These are phyloP conservation scores for Syncephalastrum racemosum DNA, from an alignment of 371 early-diverging fungal genomes.

Conservation along the genomic window DNA sequence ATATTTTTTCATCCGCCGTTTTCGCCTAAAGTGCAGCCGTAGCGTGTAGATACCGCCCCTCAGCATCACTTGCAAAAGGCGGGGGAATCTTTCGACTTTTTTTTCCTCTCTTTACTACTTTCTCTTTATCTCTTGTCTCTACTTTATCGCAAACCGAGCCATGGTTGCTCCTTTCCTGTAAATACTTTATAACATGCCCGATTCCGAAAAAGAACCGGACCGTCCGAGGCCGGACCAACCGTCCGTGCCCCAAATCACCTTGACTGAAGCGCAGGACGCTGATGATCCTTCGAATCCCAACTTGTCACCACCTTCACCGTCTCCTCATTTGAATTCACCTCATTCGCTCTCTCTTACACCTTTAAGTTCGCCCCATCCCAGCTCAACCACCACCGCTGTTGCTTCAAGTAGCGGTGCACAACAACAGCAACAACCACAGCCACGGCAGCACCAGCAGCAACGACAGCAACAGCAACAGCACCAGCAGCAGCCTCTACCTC, in stretches of 20 bases:
- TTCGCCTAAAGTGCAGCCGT: too few species aligned
- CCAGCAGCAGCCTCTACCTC: slow-evolving; percentile 28
- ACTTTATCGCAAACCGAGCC: not conserved
- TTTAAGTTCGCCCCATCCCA: slow-evolving; percentile 2
- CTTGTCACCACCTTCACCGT: slow-evolving; percentile 2
- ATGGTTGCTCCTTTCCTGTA: slow-evolving; percentile 3
- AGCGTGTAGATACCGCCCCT: too few species aligned
- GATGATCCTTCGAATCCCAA: slow-evolving; percentile 8
- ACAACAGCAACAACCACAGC: too few species aligned
- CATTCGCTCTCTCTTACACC: slow-evolving; percentile 9
- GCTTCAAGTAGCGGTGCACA: not conserved
- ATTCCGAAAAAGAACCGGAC: slow-evolving; percentile 17
- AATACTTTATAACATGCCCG: slow-evolving; percentile 17
- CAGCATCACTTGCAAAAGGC: too few species aligned
- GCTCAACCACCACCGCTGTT: too few species aligned
- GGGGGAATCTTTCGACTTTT: too few species aligned
- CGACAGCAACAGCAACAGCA: not conserved
- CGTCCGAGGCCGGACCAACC: slow-evolving; percentile 10
- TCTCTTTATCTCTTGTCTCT: too few species aligned
- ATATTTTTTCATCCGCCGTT: too few species aligned
- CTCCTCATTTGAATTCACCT: slow-evolving; percentile 16
- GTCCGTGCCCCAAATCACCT: slow-evolving; percentile 39
- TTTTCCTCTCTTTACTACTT: too few species aligned
- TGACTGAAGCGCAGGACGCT: slow-evolving; percentile 25
- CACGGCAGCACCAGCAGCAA: not conserved